Evolutionary conservation across 805 yeast species (phyloP).

Genomic region (Wickerhamomyces chambardii): DNA sequence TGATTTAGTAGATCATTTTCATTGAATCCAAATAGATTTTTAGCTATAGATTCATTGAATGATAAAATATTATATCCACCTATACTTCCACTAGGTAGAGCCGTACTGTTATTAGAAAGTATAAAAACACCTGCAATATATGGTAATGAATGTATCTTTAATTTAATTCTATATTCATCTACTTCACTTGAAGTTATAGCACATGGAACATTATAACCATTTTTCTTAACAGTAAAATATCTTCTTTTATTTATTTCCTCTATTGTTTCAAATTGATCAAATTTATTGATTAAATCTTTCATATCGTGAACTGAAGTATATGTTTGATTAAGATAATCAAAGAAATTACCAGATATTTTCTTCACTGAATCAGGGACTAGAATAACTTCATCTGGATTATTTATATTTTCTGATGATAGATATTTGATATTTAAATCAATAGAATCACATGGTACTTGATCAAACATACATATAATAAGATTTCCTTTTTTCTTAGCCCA

Average conservation of each 20-base stretch:
- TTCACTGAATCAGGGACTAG: conserved; percentile 11
- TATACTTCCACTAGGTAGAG: not conserved
- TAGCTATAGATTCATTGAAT: conserved; percentile 70
- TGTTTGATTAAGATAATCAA: conserved; percentile 5
- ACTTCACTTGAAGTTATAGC: conserved; percentile 59
- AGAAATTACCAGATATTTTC: conserved; percentile 14
- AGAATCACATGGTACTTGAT: conserved; percentile 72
- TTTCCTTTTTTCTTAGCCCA: conserved; percentile 81
- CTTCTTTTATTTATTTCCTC: conserved; percentile 44
- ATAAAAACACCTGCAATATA: conserved; percentile 84
- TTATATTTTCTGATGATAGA: not conserved
- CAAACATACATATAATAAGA: conserved; percentile 74
- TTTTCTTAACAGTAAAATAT: conserved; percentile 51
- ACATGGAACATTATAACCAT: conserved; percentile 51
- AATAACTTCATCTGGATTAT: not conserved
- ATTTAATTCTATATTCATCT: conserved; percentile 32
- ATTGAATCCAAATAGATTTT: conserved; percentile 67
- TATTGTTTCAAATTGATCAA: conserved; percentile 22
- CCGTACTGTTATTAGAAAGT: conserved; percentile 34
- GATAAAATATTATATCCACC: conserved; percentile 44
- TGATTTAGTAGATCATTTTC: conserved; percentile 32
- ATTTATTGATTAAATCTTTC: conserved; percentile 19
- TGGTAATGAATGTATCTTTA: conserved; percentile 69
- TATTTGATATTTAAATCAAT: conserved; percentile 41
- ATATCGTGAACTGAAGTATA: conserved; percentile 4